Base-by-base conservation (phyloP, 2,329 filamentous ascomycete species). In the Trichoderma endophyticum region DNA sequence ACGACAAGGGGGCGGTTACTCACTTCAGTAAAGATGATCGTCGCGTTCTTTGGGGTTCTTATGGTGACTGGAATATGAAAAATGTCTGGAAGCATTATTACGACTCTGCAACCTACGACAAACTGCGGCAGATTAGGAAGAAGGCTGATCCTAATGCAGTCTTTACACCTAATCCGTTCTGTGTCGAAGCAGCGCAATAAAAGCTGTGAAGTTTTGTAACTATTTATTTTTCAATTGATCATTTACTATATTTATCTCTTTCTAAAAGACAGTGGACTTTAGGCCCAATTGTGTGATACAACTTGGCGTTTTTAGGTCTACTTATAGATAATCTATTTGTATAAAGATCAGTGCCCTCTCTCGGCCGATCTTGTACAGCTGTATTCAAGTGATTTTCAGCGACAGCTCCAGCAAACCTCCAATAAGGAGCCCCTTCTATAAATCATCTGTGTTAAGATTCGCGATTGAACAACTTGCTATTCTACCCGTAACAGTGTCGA, bases 141-240 rank as follows among this genome's bases (percentile, higher is more conserved):
- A 32, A 51, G 26, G 62, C 39, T 54, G 62, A 65, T 26, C 62
- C 62, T 5, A 54, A 54, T 3, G 62, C 12, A 0, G 1, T 65
- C 0, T 64, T 64, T 18, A 64, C 62, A 3, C 12, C 62, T 2
- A 65, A 65, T 26, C 62, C 62, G 0, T 65, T 65, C 3, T 65
- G 62, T 26, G 62, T 65, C 12, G 62, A 65, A 14, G 28, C 28
- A 34, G 62, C 62, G 28, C 26, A 51, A 54, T 60, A 60, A 60
- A 32, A 21, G 56, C 9, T 4, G 18, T 21, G 26, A n/a, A 28
- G 9, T 56, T 28, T 43, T 82, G n/a, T 51, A 51, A 11, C n/a
- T 21, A 48, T 4, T 3, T 21, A 24, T 24, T 51, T 51, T n/a
- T 21, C 48, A 51, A 51, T 51, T 14, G 43, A 51, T 8, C n/a